Evolutionary conservation across 2,329 filamentous ascomycete species (phyloP), one percentile per base, ranked within the genome.

Genomic region (Hirsutella rhossiliensis): DNA sequence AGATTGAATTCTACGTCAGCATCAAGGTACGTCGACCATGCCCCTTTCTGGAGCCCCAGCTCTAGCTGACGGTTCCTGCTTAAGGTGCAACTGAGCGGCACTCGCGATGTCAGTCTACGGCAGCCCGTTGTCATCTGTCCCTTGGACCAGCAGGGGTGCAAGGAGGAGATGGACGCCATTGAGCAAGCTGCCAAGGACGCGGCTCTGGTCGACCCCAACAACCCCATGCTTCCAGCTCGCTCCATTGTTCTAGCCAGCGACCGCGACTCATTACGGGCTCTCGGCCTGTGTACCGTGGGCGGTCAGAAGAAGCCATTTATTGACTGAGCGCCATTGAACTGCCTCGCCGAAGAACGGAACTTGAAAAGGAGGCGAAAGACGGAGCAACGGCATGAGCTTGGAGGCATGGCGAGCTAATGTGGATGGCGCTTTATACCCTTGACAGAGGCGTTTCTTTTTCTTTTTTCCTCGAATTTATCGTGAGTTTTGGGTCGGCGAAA

Each of bases 151-250:
- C 87, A 94, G 52, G 86, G 84, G 15, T 98, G 92, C 67, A 96
- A 94, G 62, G 89, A 96, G 60, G 92, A 97, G 66, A 96, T 98
- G 87, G 89, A 95, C 56, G 89, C 89, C 32, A 97, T 98, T 50
- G 89, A 96, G 59, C 87, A 95, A 64, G 86, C 92, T 1, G 92
- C 92, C 38, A 90, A 89, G 62, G 90, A 97, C 54, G 90, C 92
- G 2, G 84, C 86, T 15, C 80, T 85, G 48, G 82, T 97, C 48
- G 87, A 90, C 53, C 84, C 84, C 1, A 85, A 92, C 49, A 87
- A 94, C 48, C 92, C 89, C 0, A 89, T 94, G 82, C 66, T 96
- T n/a, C 89, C 92, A 1, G 82, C 89, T 1, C 80, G 82, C 49
- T 81, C 77, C 8, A 92, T 98, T 49, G 78, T 97, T 46, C 73